phyloP scores from a whole-genome alignment of 2,329 filamentous ascomycete species.

The Penicillium sp. region DNA sequence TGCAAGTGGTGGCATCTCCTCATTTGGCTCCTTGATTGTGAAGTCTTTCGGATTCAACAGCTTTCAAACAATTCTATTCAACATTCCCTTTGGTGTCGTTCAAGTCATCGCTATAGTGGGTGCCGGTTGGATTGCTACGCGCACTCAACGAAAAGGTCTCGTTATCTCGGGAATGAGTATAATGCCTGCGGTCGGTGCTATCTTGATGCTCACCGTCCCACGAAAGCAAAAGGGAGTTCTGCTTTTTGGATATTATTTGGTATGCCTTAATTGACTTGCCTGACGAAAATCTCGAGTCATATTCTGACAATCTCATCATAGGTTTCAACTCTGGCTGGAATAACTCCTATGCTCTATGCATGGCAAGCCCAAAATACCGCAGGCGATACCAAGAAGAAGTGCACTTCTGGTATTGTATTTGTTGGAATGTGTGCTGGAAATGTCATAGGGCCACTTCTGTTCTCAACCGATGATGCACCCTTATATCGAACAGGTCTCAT shows the following conservation, averaged over 20 bases:
- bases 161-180: slow-evolving; percentile 44
- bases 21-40: slow-evolving; percentile 45
- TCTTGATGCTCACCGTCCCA: slow-evolving; percentile 53
- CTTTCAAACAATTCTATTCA: slow-evolving; percentile 46
- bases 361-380: slow-evolving; percentile 42
- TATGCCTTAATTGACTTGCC: slow-evolving; percentile 16
- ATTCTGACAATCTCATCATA: not conserved
- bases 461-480: slow-evolving; percentile 36
- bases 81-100: slow-evolving; percentile 43
- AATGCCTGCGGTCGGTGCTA: slow-evolving; percentile 44
- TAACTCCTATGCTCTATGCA: slow-evolving; percentile 39
- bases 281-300: too few species aligned
- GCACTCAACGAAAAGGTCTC: slow-evolving; percentile 46
- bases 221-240: slow-evolving; percentile 51
- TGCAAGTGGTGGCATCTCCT: slow-evolving; percentile 41
- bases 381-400: slow-evolving; percentile 41
- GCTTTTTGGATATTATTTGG: slow-evolving; percentile 55
- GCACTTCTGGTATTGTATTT: slow-evolving; percentile 37
- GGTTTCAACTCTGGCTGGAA: slow-evolving; percentile 35
- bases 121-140: slow-evolving; percentile 43
- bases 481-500: slow-evolving; percentile 37
- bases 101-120: slow-evolving; percentile 40
- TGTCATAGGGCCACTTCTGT: slow-evolving; percentile 38
- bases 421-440: slow-evolving; percentile 42
- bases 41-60: slow-evolving; percentile 44